Conservation (phyloP, 345 rosid species). For the Sonneratia alba region DNA sequence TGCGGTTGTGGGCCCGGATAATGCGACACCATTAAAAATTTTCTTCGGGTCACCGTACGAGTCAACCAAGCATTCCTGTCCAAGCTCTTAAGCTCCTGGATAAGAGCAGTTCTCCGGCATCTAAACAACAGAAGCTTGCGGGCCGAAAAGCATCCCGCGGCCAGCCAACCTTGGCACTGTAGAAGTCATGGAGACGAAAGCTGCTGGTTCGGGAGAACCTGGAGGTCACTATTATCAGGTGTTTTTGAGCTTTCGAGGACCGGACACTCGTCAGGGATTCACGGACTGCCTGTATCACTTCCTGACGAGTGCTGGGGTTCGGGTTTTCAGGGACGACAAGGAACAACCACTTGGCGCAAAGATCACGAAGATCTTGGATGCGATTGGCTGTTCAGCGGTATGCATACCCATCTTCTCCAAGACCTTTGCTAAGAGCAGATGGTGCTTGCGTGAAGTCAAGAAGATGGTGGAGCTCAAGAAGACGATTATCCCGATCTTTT, state of each 20-base stretch:
- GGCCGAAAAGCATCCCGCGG: too few species aligned
- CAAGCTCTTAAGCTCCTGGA: too few species aligned
- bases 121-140: too few species aligned
- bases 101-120: too few species aligned
- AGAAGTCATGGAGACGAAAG: background rate
- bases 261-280: background rate
- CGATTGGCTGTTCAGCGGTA: background rate
- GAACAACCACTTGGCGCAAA: rapidly evolving
- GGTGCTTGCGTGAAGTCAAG: constrained; percentile 2
- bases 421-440: background rate
- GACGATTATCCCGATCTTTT: background rate
- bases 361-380: background rate
- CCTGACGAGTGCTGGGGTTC: background rate
- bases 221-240: background rate
- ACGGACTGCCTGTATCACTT: background rate
- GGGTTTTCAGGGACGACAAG: background rate
- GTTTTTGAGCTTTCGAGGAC: background rate
- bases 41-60: too few species aligned
- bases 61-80: too few species aligned
- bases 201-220: background rate
- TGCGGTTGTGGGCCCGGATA: too few species aligned
- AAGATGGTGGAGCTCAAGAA: background rate
- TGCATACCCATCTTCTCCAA: constrained; percentile 2
- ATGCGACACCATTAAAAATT: too few species aligned
- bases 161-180: background rate